Evolutionary conservation across 352 stramenopile species (phyloP), one percentile per base, ranked within the genome.

Genomic region (Elongisporangium prolatum): DNA sequence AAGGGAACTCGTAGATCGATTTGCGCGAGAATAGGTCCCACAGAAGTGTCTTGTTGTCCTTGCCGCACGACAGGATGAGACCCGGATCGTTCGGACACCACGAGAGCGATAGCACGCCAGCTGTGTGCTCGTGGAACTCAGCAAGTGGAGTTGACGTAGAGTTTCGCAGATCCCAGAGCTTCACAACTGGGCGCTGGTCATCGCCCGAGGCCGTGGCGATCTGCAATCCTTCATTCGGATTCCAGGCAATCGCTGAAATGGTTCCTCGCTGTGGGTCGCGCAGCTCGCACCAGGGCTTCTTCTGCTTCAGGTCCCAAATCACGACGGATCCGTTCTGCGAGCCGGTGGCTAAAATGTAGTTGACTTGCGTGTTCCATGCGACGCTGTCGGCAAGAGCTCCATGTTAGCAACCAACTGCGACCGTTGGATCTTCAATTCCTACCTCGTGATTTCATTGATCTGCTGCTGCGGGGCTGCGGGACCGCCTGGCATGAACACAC

Each of bases 241-340:
- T 99, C 97, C 97, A 99, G 1, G 82, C 84, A 22, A 99, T 79
- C 52, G 97, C 91, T 34, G 91, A 96, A 10, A 99, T 84, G 22
- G 90, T 83, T 49, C 82, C 84, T 28, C 90, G 86, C 56, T 85
- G 79, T 13, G 80, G 83, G 67, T 98, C 93, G 47, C 91, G 91
- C 53, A 99, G 69, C 72, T 99, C 92, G 67, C 97, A 99, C 97
- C 97, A 99, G 1, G 96, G 91, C 68, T 98, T 98, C 69, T 98
- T 98, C 63, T 97, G 89, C 61, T 98, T 97, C 11, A 99, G 75
- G 68, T 99, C 97, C 97, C 97, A 99, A 48, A 99, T 92, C 28
- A 98, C 86, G 13, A 97, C 92, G 10, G 85, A 90, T 20, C 97
- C 97, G 77, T 98, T 97, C 65, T 94, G 80, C 52, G 91, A 90